A percentile compares a stretch with the other conserved stretches of the same genome.
Conservation (phyloP, 257 asterid genomes). For the Capsicum rhomboideum region DNA sequence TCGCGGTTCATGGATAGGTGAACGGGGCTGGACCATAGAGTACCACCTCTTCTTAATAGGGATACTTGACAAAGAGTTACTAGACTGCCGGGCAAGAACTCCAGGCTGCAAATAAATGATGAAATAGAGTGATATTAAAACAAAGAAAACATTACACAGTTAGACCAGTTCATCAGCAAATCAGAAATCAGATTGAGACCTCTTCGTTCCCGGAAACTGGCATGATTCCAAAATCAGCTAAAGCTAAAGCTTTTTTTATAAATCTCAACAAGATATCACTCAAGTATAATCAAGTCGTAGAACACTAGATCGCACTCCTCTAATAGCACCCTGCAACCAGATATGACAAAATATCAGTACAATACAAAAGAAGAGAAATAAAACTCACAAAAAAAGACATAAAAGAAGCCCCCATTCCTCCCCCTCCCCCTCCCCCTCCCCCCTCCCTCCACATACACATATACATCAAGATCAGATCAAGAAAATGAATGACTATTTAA, state of each 20-base stretch:
- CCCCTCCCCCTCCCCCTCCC: too few species aligned
- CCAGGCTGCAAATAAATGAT: conserved; percentile 30
- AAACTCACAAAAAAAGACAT: background rate
- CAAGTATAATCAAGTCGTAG: background rate
- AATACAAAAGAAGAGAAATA: background rate
- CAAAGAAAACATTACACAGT: background rate
- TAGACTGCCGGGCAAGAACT: conserved; percentile 31
- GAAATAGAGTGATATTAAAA: background rate
- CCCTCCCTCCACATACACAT: background rate
- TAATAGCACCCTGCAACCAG: background rate
- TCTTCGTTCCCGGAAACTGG: conserved; percentile 2
- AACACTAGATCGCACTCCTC: background rate
- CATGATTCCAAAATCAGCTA: background rate
- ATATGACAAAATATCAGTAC: background rate
- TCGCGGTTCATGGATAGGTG: conserved; percentile 35
- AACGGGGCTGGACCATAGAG: conserved; percentile 26
- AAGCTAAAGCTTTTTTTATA: background rate
- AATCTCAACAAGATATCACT: background rate
- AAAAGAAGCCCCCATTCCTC: too few species aligned
- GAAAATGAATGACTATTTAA: background rate
- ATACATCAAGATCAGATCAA: background rate
- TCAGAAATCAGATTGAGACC: background rate
- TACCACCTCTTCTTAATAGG: conserved; percentile 78
- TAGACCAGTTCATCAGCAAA: background rate
- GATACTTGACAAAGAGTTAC: conserved; percentile 35